Evolutionary conservation across 345 rosid genomes (phyloP), one percentile per base, ranked within the genome.

Genomic region (Barbarea vulgaris): DNA sequence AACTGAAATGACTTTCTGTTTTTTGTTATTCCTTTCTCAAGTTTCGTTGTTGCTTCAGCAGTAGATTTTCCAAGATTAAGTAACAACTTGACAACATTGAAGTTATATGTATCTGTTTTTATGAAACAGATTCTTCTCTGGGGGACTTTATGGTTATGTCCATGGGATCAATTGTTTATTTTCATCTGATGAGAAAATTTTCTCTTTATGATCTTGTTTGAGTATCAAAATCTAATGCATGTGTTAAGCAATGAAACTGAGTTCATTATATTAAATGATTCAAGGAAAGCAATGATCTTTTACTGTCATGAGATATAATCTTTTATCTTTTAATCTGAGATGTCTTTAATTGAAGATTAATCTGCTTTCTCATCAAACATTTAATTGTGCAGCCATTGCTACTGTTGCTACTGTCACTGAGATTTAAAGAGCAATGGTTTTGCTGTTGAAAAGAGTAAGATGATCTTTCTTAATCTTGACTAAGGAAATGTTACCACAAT

Each of bases 361-460:
- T 15, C 7, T n/a, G 7, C 30, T 56, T 76, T 52, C 64, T 76
- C n/a, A 69, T 58, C 1, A 28, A 17, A 14, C n/a, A 25, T 77
- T 22, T 44, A 22, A 9, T 3, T 77, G 46, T 86, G 86, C 93
- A 93, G 98, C 98, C 39, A 90, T 93, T 56, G 97, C 95, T 8
- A 93, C 97, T 1, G 97, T 89, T 42, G 97, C 90, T 30, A 93
- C 98, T 0, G 84, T 93, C 8, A 89, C 97, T 1, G 98, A 93
- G 77, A 93, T 93, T 85, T 93, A 79, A 93, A 93, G 81, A 93
- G 88, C 83, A 90, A 85, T 75, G 97, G 97, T 37, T 84, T 90
- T 76, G 98, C 97, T 64, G 86, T 89, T 67, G 95, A 89, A 83
- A 89, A 83, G 89, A 90, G 96, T 93, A 86, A 64, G 89, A 5